These are phyloP conservation scores for Hypomontagnella submonticulosa DNA, from an alignment of 495 filamentous ascomycete species.

Conservation along the genomic window DNA sequence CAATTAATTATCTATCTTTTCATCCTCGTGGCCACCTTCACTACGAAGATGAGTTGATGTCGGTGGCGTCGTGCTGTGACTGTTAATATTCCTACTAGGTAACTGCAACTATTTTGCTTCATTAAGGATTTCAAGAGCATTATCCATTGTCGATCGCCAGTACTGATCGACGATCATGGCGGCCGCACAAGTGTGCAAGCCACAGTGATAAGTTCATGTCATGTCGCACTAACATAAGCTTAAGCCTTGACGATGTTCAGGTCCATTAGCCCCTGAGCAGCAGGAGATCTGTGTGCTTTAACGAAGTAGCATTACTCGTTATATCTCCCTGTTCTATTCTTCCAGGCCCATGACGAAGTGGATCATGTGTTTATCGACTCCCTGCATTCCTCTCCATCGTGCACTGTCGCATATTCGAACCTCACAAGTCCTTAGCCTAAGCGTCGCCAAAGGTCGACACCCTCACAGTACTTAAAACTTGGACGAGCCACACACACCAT, in stretches of 20 bases:
- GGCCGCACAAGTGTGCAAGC: no score
- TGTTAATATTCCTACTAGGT: no score
- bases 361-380: constrained; percentile 42
- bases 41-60: no score
- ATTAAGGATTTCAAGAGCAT: neutral
- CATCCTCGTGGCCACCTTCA: neutral
- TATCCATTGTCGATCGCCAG: no score
- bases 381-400: constrained; percentile 41
- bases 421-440: constrained; percentile 30
- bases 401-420: constrained; percentile 32
- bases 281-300: constrained; percentile 39
- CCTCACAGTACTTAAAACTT: constrained; percentile 38
- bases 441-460: constrained; percentile 20
- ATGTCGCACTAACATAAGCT: constrained; percentile 39
- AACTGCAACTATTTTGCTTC: neutral
- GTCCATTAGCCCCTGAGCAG: constrained; percentile 37
- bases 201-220: neutral
- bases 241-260: constrained; percentile 25
- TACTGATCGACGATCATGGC: no score
- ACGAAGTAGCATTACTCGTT: constrained; percentile 32
- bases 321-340: constrained; percentile 35
- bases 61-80: no score
- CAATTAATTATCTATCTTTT: constrained; percentile 10
- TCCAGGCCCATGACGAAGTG: constrained; percentile 39
- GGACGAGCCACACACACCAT: constrained; percentile 18